Evolutionary conservation across 1,284 basidiomycete species (phyloP).

Genomic region (Moesziomyces parantarcticus): DNA sequence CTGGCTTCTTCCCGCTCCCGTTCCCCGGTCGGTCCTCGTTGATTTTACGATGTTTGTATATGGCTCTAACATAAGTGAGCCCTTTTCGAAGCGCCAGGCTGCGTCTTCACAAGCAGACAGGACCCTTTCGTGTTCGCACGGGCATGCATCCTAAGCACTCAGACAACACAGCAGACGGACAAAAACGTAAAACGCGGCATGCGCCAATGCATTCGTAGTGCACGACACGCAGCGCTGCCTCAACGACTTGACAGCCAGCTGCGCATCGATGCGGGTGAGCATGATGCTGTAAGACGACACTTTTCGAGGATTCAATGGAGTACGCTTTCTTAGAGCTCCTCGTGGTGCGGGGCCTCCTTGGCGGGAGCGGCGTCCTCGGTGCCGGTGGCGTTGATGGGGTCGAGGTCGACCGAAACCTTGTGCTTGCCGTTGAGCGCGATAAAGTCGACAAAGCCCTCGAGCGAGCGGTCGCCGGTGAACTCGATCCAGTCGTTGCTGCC

Average conservation of each 20-base stretch:
- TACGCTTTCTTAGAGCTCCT: slow-evolving; percentile 33
- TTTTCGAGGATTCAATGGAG: background rate
- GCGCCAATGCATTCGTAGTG: no score
- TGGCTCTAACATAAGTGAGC: background rate
- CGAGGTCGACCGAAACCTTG: slow-evolving; percentile 58
- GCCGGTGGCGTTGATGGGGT: slow-evolving; percentile 43
- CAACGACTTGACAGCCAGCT: no score
- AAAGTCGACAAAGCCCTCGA: slow-evolving; percentile 66
- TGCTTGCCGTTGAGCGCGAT: slow-evolving; percentile 63
- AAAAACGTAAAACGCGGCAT: no score
- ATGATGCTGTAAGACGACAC: background rate
- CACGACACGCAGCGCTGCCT: no score
- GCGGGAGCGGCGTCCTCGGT: slow-evolving; percentile 27
- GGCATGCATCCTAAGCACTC: no score
- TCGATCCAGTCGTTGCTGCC: slow-evolving; percentile 87
- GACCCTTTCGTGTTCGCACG: no score
- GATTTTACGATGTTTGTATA: background rate
- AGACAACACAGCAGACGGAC: no score
- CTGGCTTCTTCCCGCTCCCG: background rate
- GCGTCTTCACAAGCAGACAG: no score
- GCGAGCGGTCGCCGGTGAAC: slow-evolving; percentile 66
- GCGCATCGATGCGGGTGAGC: background rate
- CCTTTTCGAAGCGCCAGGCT: background rate
- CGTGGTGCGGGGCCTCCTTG: slow-evolving; percentile 42
- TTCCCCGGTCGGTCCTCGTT: background rate